Base-by-base conservation (phyloP, 2,329 filamentous ascomycete species). In the Colletotrichum coccodes region DNA sequence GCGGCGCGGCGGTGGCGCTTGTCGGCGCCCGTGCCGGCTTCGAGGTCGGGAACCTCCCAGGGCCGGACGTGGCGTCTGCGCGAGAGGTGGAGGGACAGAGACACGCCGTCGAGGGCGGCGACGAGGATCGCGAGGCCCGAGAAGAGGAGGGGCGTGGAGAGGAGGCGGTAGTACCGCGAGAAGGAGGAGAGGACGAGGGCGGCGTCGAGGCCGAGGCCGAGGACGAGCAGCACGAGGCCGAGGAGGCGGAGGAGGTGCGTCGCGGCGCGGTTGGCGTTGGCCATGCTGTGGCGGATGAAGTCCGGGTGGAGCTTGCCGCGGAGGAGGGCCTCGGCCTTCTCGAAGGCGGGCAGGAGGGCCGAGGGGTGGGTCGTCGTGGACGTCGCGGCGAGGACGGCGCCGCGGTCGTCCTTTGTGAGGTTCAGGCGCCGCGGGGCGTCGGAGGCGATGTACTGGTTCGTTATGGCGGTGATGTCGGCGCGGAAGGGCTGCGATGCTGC, bases 311-410 rank as follows among this genome's bases (percentile, higher is more conserved):
- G 76, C 50, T 77, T 76, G 30, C 76, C 75, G 57, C 80, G 76
- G 16, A 85, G 75, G 4, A 73, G 71, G 14, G 76, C 72, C 63
- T 84, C 82, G 62, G 79, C 76, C 6, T 78, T 74, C 14, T 79
- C 71, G 49, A 81, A 80, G 8, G 80, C 80, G 0, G 79, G 77
- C 0, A 82, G 75, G 5, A 84, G 77, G 1, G 81, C 80, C 0
- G 82, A 83, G 1, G 83, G 82, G 71, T 85, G 83, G 2, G 82
- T 84, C 0, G 83, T 84, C 38, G 80, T 76, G 56, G 80, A 75
- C 0, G 80, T 74, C 0, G 82, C 82, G 21, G 79, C 78, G 26
- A 83, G 77, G 21, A 82, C 81, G 12, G 77, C 73, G 5, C 75
- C 73, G 28, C 81, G 79, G 64, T 84, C 81, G n/a, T 75, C 70